Conservation (phyloP, 2,329 filamentous ascomycete genomes). For the Onygenales sp. region DNA sequence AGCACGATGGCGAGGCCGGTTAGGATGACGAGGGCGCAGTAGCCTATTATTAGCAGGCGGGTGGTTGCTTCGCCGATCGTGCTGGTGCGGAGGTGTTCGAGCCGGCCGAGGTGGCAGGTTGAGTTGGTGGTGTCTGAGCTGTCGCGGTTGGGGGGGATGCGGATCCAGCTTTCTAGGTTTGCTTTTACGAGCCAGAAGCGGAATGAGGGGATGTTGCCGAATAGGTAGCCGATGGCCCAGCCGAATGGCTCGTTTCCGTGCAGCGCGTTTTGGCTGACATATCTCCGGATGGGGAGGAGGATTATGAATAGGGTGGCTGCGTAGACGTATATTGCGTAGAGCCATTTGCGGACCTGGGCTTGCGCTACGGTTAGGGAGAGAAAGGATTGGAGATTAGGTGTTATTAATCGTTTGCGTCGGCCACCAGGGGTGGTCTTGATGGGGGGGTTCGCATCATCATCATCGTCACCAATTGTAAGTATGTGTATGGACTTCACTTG, state of each 20-base stretch:
- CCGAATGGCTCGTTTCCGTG: conserved; percentile 70
- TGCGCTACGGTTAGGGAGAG: conserved; percentile 71
- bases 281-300: conserved; percentile 59
- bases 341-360: conserved; percentile 67
- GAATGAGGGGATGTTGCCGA: conserved; percentile 67
- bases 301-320: conserved; percentile 55
- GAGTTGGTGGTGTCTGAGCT: conserved; percentile 20
- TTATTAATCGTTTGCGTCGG: conserved; percentile 55
- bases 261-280: conserved; percentile 60
- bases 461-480: conserved; percentile 35
- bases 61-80: conserved; percentile 68
- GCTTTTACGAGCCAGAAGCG: conserved; percentile 60
- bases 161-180: conserved; percentile 66
- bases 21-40: conserved; percentile 62
- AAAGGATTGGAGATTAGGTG: conserved; percentile 60
- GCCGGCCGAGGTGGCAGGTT: conserved; percentile 47
- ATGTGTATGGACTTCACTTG: conserved; percentile 39
- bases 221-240: conserved; percentile 83
- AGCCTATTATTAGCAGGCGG: conserved; percentile 64
- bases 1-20: conserved; percentile 67
- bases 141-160: conserved; percentile 46
- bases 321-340: conserved; percentile 76
- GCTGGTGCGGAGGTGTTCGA: conserved; percentile 54
- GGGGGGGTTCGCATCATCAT: conserved; percentile 14
- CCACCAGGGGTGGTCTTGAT: conserved; percentile 49